Evolutionary conservation across 345 rosid species (phyloP), one percentile per base, ranked within the genome.

Genomic region (Populus euphratica): DNA sequence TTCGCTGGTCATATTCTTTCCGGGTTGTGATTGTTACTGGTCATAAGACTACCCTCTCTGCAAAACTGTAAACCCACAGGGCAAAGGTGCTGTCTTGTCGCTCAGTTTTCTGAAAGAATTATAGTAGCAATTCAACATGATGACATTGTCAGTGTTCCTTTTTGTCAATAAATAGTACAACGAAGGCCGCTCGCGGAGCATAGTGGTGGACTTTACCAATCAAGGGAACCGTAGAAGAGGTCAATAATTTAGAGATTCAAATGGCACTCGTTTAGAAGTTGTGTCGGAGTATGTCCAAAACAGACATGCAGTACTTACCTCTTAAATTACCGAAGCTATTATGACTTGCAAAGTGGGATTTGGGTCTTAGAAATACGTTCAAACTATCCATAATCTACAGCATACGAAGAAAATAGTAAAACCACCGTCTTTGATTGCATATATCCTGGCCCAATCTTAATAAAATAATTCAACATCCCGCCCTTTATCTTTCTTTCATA

Each of bases 1-100:
- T 13, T 69, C 81, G 75, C 59, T 25, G 69, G 67, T 69, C 35
- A 29, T 44, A 6, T 70, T 41, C 35, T 79, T 35, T 18, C 41
- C 41, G 69, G 49, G 18, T 74, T 11, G 52, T 50, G 78, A 56
- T 72, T 4, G 35, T 21, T 54, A 4, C 59, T 69, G 44, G 68
- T 29, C 65, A 72, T 62, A 16, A 9, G 7, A 70, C 29, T 41
- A 10, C 29, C 56, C 17, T 69, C 72, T 62, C 75, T 77, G 80
- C 68, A 74, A 11, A 38, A 70, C 70, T 69, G 59, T 29, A 33
- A 43, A 62, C 18, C 10, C 0, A 18, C 56, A 50, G 56, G n/a
- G 29, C 3, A 13, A 66, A 68, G 36, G 67, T 23, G 33, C 67
- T n/a, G 67, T 63, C 67, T 63, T 63, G 16, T 63, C 67, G 12